A percentile compares a stretch with the other conserved stretches of the same genome.
Conservation (phyloP, 371 early-diverging fungal species). For the Mortierella sp. region DNA sequence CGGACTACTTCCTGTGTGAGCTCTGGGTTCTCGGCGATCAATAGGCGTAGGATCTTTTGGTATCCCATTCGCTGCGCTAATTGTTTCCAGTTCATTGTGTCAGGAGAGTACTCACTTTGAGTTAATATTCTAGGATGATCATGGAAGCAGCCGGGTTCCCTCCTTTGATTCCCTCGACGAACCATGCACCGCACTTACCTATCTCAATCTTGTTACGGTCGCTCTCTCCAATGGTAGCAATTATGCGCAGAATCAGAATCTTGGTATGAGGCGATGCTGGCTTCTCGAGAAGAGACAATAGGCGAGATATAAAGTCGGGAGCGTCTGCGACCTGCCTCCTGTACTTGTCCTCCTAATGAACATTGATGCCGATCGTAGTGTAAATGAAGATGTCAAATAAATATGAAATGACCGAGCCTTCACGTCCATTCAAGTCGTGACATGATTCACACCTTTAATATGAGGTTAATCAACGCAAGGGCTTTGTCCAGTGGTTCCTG, state of each 20-base stretch:
- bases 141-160: too few relatives aligned
- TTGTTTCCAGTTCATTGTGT: too few relatives aligned
- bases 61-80: conserved; percentile 54
- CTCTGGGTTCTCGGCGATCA: conserved; percentile 44
- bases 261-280: conserved; percentile 47
- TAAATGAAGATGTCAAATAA: not conserved
- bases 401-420: not conserved
- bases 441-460: conserved; percentile 38
- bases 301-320: conserved; percentile 48
- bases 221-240: conserved; percentile 55
- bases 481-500: conserved; percentile 49
- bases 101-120: too few relatives aligned
- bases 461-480: conserved; percentile 44
- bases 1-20: conserved; percentile 53
- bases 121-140: too few relatives aligned
- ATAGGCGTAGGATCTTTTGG: conserved; percentile 52
- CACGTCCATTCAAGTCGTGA: too few relatives aligned
- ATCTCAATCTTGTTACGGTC: conserved; percentile 57
- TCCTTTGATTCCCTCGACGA: not conserved
- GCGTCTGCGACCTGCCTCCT: conserved; percentile 43
- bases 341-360: conserved; percentile 51
- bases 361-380: not conserved
- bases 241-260: conserved; percentile 41
- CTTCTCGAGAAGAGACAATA: conserved; percentile 44
- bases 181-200: conserved; percentile 13